Evolutionary conservation across 2,329 filamentous ascomycete genomes (phyloP).

Genomic region (Diaporthe sp.): DNA sequence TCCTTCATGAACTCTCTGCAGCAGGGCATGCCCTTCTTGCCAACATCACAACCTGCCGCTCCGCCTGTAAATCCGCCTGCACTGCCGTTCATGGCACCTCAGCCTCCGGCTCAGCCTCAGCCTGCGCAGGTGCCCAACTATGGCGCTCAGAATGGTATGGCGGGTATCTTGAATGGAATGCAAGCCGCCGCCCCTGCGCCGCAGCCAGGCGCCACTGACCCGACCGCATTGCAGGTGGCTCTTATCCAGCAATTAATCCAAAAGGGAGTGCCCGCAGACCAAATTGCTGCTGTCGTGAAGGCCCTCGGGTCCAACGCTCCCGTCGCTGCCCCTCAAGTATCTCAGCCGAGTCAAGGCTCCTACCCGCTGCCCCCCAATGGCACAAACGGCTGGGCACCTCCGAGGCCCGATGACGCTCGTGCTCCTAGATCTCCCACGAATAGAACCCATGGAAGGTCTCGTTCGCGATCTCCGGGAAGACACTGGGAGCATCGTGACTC

Average conservation of each 20-base stretch:
- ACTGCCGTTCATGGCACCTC: slow-evolving; percentile 52
- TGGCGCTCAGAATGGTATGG: slow-evolving; percentile 46
- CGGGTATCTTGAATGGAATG: slow-evolving; percentile 56
- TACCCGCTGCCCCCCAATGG: slow-evolving; percentile 52
- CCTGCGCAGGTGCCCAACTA: slow-evolving; percentile 49
- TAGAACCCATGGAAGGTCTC: slow-evolving; percentile 73
- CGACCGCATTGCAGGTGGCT: slow-evolving; percentile 77
- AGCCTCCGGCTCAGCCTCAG: slow-evolving; percentile 48
- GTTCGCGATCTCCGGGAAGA: slow-evolving; percentile 84
- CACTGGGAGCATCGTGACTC: slow-evolving; percentile 78
- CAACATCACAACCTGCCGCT: slow-evolving; percentile 59
- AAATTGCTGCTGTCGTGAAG: slow-evolving; percentile 75
- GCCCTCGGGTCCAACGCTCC: slow-evolving; percentile 58
- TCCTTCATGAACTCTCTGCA: slow-evolving; percentile 44
- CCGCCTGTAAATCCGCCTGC: slow-evolving; percentile 72
- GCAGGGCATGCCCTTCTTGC: slow-evolving; percentile 47
- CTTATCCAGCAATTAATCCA: slow-evolving; percentile 82
- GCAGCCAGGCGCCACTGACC: slow-evolving; percentile 56
- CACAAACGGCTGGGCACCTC: slow-evolving; percentile 52
- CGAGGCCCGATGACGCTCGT: slow-evolving; percentile 62
- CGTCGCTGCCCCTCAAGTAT: slow-evolving; percentile 53
- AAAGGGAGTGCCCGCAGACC: slow-evolving; percentile 82
- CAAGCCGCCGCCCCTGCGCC: slow-evolving; percentile 52
- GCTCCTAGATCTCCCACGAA: slow-evolving; percentile 74
- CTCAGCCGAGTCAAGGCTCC: slow-evolving; percentile 57